Conservation (phyloP, 768 basidiomycete species). For the Nidula microcarpa region DNA sequence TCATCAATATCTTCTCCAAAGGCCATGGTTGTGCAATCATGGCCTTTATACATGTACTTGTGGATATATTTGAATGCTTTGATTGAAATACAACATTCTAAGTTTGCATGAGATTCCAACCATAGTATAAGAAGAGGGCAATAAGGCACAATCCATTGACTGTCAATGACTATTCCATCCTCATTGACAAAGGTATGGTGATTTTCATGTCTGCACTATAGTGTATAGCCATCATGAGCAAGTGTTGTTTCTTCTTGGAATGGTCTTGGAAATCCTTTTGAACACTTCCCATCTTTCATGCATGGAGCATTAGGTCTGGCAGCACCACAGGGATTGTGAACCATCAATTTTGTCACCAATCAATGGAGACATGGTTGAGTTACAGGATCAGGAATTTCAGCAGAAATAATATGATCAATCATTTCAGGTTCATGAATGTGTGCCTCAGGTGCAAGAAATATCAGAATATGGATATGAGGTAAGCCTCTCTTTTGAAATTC, state of each 20-base stretch:
- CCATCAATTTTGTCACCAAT: conserved; percentile 35
- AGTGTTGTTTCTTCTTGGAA: conserved; percentile 30
- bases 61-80: conserved; percentile 39
- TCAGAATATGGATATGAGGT: conserved; percentile 49
- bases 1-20: conserved; percentile 35
- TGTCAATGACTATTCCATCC: conserved; percentile 18
- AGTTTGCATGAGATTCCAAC: conserved; percentile 43
- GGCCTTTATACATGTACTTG: conserved; percentile 50
- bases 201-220: conserved; percentile 30
- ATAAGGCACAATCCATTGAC: conserved; percentile 38
- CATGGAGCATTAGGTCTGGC: conserved; percentile 28
- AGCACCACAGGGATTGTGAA: conserved; percentile 45
- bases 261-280: conserved; percentile 40
- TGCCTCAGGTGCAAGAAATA: conserved; percentile 34
- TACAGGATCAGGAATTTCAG: conserved; percentile 37
- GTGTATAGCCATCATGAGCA: conserved; percentile 37
- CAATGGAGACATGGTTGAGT: conserved; percentile 35
- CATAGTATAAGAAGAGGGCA: conserved; percentile 22
- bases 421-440: conserved; percentile 26
- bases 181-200: conserved; percentile 19
- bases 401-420: conserved; percentile 37
- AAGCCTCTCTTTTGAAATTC: conserved; percentile 55
- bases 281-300: conserved; percentile 37
- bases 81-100: conserved; percentile 33
- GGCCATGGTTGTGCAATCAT: conserved; percentile 26